Conservation (phyloP, 331 rosid genomes). For the Acacia concinna region DNA sequence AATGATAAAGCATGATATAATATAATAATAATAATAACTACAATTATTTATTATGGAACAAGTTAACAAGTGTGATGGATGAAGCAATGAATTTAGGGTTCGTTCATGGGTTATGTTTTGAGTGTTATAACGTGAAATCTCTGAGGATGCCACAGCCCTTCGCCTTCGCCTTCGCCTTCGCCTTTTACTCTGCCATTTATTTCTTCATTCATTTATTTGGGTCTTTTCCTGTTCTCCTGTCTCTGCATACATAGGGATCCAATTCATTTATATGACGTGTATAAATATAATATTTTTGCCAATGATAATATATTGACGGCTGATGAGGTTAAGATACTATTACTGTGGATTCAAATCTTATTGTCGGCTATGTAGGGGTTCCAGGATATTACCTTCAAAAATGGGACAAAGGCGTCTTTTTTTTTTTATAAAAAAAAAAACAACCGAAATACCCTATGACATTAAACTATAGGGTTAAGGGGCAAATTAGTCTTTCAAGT, state of each 20-base stretch:
- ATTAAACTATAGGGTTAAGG: too few species aligned
- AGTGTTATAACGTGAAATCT: slow-evolving; percentile 72
- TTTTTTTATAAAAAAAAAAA: too few species aligned
- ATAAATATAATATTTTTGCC: not conserved
- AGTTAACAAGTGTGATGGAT: not conserved
- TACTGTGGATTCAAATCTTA: not conserved
- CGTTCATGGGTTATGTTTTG: slow-evolving; percentile 78
- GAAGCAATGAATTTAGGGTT: not conserved
- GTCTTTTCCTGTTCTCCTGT: slow-evolving; percentile 11
- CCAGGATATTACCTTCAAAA: not conserved
- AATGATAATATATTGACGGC: too few species aligned
- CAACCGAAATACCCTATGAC: not conserved
- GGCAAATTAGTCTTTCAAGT: too few species aligned
- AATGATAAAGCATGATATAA: not conserved
- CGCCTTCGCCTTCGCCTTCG: too few species aligned
- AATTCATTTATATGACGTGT: not conserved
- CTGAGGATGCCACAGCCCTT: slow-evolving; percentile 27
- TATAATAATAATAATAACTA: slow-evolving; percentile 65
- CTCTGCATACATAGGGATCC: slow-evolving; percentile 33
- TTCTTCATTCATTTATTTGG: not conserved
- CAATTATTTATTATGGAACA: slow-evolving; percentile 46
- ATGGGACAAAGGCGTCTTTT: not conserved
- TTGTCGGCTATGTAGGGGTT: too few species aligned
- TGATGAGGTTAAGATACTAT: not conserved
- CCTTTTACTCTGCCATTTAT: not conserved